Evolutionary conservation across 352 stramenopile species (phyloP).

Genomic region (Phytophthora sp.): DNA sequence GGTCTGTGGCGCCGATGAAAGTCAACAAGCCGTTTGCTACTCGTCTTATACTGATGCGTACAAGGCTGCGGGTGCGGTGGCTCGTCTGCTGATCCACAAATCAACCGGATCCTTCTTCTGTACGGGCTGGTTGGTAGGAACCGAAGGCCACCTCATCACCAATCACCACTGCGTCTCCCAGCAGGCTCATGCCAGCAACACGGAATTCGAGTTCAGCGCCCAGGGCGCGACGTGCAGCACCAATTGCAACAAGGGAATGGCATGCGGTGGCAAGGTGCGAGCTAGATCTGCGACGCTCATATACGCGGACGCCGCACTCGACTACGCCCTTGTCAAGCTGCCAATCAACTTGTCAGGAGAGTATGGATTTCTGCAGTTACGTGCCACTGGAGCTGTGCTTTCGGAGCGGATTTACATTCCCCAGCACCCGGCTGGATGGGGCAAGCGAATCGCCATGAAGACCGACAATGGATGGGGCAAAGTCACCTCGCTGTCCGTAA

Average conservation of each 20-base stretch:
- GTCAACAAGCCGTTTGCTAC: constrained; percentile 63
- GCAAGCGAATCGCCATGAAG: constrained; percentile 76
- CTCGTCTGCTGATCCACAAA: constrained; percentile 75
- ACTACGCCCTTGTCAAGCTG: constrained; percentile 78
- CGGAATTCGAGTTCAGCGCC: constrained; percentile 73
- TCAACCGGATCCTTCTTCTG: constrained; percentile 61
- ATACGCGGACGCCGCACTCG: constrained; percentile 36
- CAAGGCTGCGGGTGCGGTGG: constrained; percentile 46
- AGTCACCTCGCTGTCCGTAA: constrained; percentile 52
- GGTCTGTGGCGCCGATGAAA: constrained; percentile 71
- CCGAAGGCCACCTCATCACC: constrained; percentile 75
- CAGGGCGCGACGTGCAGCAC: constrained; percentile 45
- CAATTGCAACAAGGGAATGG: constrained; percentile 46
- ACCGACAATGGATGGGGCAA: constrained; percentile 43
- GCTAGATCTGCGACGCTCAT: constrained; percentile 48
- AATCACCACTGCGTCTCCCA: constrained; percentile 81
- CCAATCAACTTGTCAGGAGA: constrained; percentile 51
- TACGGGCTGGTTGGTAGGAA: constrained; percentile 77
- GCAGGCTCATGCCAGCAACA: constrained; percentile 52
- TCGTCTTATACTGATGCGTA: constrained; percentile 21
- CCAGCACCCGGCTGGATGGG: constrained; percentile 68
- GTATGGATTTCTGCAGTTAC: constrained; percentile 66
- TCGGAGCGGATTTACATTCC: constrained; percentile 71
- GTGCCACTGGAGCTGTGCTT: constrained; percentile 47
- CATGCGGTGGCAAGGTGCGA: constrained; percentile 49